Evolutionary conservation across 805 yeast species (phyloP), one percentile per base, ranked within the genome.

Genomic region (Debaryomyces tyrocola): DNA sequence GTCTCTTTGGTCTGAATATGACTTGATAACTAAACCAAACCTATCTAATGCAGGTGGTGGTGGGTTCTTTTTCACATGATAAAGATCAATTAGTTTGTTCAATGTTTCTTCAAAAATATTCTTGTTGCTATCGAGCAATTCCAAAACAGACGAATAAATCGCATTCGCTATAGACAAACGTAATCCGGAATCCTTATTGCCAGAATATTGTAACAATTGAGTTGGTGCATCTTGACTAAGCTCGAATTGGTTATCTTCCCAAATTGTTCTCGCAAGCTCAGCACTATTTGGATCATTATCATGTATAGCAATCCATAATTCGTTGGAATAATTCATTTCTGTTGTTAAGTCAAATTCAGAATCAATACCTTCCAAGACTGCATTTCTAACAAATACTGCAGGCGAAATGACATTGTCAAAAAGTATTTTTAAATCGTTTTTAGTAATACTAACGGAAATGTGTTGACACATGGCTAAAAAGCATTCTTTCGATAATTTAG

Each of bases 401-500:
- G 87, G 79, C 0, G 85, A 73, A 20, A 90, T 67, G 9, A 83
- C 59, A 31, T 79, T 80, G 9, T 74, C 66, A 29, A 90, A 66
- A 20, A 90, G 67, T 9, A 87, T 61, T 14, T 69, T 56, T 50
- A 89, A 64, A 61, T 92, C 97, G 2, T 57, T 64, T 0, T 66
- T 63, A 0, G 80, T 69, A 41, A 84, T 77, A 44, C 82, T 79
- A 17, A 83, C 74, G 0, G 96, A 80, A 20, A 90, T 81, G 52
- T 84, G 82, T 60, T 87, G 96, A 49, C 91, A 82, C 38, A 94
- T 62, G 0, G 94, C 77, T 43, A 84, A 70, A 62, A 94, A 79
- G 59, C 95, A 87, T 49, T 90, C 97, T 60, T 89, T 89, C 10
- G 94, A 85, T 42, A 82, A 66, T 54, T 90, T 90, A 11, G 92